Evolutionary conservation across 805 yeast species (phyloP), one percentile per base, ranked within the genome.

Genomic region (Yarrowia yakushimensis): DNA sequence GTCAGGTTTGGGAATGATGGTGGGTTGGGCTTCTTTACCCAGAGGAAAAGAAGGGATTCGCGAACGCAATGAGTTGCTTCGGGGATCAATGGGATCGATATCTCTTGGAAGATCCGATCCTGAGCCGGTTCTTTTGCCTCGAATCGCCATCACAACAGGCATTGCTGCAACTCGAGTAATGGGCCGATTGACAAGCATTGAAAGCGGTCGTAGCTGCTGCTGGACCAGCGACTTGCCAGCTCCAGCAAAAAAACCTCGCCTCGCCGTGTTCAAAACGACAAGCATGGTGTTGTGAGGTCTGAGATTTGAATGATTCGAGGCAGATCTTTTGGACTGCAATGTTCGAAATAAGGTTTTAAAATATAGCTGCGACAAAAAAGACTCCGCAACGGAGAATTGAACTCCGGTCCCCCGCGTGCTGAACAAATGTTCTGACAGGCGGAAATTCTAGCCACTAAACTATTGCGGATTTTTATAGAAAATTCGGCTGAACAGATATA

Each of bases 1-100:
- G 13, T 87, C 88, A 0, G 91, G 88, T 63, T 86, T 79, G 11
- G 94, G 94, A 36, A 88, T 75, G 36, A 88, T 77, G 0, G 90
- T 82, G 0, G 91, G 88, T 9, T 82, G 80, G 12, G 79, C 76
- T 64, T 85, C 90, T 65, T 83, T 85, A 33, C 81, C 82, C 28
- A 88, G 75, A 2, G 90, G 88, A 65, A 87, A 83, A 54, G 78
- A 76, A 4, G 94, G 94, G 1, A 88, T 67, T 34, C 94, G 74
- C 57, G 86, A 84, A n/a, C 69, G 66, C 41, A 55, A 22, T 13
- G 61, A 55, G 48, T 55, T 55, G 48, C 48, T 39, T 20, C 61
- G 61, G 13, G 61, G 61, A 28, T 55, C 61, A 28, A 55, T 28
- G 12, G 48, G 61, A 28, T 55, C 61, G 20, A 55, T 41, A 30